Evolutionary conservation across 805 yeast species (phyloP).

Genomic region (Hemisphaericaspora nanyangensis): DNA sequence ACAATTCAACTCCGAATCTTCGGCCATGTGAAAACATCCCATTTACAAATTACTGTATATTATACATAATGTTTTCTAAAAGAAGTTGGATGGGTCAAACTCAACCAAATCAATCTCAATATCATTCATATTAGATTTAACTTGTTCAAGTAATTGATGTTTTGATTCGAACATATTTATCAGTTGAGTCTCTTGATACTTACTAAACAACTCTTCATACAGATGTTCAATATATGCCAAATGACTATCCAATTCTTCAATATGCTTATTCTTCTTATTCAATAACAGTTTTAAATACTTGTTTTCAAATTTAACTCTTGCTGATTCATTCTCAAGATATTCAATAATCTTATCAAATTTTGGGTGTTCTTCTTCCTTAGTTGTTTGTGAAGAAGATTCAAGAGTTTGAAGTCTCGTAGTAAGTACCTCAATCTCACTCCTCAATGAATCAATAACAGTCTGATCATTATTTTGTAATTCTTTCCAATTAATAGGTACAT

Average conservation of each 20-base stretch:
- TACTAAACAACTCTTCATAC: constrained; percentile 8
- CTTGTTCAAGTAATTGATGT: constrained; percentile 4
- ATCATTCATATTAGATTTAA: constrained; percentile 4
- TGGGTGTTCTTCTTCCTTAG: neutral
- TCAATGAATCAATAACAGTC: constrained; percentile 23
- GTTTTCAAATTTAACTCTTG: constrained; percentile 31
- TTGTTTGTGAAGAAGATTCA: neutral
- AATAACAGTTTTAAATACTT: constrained; percentile 24
- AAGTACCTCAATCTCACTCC: constrained; percentile 28
- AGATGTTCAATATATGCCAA: constrained; percentile 20
- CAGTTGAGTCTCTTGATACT: constrained; percentile 4
- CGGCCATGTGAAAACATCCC: too few relatives aligned
- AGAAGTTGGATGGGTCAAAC: constrained; percentile 12
- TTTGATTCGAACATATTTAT: neutral
- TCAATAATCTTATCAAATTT: constrained; percentile 23
- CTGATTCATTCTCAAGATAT: constrained; percentile 29
- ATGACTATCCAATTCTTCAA: constrained; percentile 21
- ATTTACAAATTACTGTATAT: too few relatives aligned
- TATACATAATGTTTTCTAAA: too few relatives aligned
- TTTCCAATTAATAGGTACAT: constrained; percentile 31
- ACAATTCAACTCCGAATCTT: too few relatives aligned
- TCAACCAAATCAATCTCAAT: constrained; percentile 12
- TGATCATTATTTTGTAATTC: constrained; percentile 22
- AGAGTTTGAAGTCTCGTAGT: constrained; percentile 17
- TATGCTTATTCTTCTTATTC: constrained; percentile 14